Evolutionary conservation across 2,329 filamentous ascomycete genomes (phyloP), one percentile per base, ranked within the genome.

Genomic region (Trichoderma lentiforme): DNA sequence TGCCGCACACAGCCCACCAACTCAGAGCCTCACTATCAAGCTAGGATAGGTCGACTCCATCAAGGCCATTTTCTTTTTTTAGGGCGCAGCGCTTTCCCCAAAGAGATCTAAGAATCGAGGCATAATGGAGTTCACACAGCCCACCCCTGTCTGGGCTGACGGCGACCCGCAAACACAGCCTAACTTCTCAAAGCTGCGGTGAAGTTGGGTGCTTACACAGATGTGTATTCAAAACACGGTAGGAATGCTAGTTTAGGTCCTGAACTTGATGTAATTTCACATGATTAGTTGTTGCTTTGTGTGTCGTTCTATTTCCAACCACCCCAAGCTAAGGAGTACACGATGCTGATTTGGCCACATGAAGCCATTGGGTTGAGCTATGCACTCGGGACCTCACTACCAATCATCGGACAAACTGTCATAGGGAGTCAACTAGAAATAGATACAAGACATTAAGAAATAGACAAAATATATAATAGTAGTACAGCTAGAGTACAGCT

Each of bases 121-220:
- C 32, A 43, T 21, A 43, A 18, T 51, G 65, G 8, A 32, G 15
- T 51, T 43, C 36, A 30, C 56, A 69, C 53, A 43, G 34, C 39
- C 66, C 66, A 69, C 28, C 56, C 66, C 65, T 43, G 39, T 43
- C 56, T 61, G 53, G 39, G 56, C 66, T 69, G 53, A 61, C 66
- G 47, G 56, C 53, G 66, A 61, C 66, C 36, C 56, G 66, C 66
- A 58, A 51, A 32, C 36, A 18, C 66, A 69, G 56, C 66, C 66
- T 43, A 61, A 69, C 66, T 18, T 34, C n/a, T 6, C 60, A n/a
- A 69, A 61, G 28, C 36, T 68, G 66, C 36, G 66, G 66, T 61
- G 56, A 51, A 51, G 63, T 61, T 69, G 56, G 66, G 65, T 43
- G 18, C 34, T 47, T 57, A 47, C 47, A 56, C n/a, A 18, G 7